Base-by-base conservation (phyloP, 1,284 basidiomycete species). In the Tilletia indica region DNA sequence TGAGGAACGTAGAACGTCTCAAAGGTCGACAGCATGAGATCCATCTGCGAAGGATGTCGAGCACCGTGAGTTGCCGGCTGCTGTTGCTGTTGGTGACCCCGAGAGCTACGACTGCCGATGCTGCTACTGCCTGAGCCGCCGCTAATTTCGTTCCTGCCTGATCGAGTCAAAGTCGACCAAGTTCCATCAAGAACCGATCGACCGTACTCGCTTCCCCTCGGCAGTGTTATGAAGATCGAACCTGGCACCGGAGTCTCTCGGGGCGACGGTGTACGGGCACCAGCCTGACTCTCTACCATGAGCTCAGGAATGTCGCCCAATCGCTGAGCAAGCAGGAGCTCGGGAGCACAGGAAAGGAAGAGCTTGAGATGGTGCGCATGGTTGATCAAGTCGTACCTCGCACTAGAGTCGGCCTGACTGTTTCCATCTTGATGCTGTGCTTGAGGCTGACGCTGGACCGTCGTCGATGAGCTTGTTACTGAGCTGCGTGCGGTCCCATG, bases 321-420 rank as follows among this genome's bases (percentile, higher is more conserved):
- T n/a, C 16, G 34, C 3, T 64, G 36, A 1, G 36, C 36, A 36
- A 42, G 19, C 36, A 64, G 61, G 3, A 64, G 34, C n/a, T 64
- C 36, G 9, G 61, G 34, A 8, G 61, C 61, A 16, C 12, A 38
- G 16, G 61, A 9, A 14, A 64, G 38, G 34, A 64, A 64, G 36
- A 38, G 61, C 38, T 64, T 64, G 34, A 64, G 36, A 39, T 64
- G 31, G 61, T 64, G 36, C 11, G 61, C 61, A 64, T 64, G 61
- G 9, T 42, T 19, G 38, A 64, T 64, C 3, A 64, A 36, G 21
- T 64, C 61, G 34, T 39, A 19, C 12, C 61, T 34, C 1, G 61
- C 34, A 16, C 42, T 14, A 14, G 14, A 14, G 14, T 3, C 42
- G 3, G 42, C 14, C 14, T 8, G 42, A 14, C 42, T 14, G 42